Conservation (phyloP, 352 stramenopile species). For the Saprolegnia diclina region DNA sequence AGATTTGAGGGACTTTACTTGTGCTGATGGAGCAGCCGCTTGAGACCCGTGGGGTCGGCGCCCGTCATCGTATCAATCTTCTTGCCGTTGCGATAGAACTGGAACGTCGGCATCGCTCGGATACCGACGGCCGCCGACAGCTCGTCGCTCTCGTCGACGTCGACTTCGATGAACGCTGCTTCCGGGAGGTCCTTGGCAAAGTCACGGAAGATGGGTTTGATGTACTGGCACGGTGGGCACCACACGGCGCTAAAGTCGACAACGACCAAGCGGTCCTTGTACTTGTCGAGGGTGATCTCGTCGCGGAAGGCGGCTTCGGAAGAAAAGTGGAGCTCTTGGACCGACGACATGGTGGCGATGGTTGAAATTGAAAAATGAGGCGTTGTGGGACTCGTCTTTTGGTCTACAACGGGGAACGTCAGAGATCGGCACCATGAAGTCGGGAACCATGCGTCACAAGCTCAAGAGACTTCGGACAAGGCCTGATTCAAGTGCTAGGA, state of each 20-base stretch:
- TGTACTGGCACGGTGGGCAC: constrained; percentile 82
- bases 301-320: too few species aligned
- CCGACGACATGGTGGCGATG: too few species aligned
- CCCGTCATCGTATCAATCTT: constrained; percentile 86
- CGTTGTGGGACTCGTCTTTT: too few species aligned
- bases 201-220: constrained; percentile 74
- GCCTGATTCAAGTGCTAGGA: too few species aligned
- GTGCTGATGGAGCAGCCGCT: background rate
- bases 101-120: constrained; percentile 91
- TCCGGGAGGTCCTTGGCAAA: constrained; percentile 75
- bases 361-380: too few species aligned
- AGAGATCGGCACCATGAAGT: too few species aligned
- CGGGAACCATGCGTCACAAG: too few species aligned
- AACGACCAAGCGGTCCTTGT: constrained; percentile 34
- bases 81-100: constrained; percentile 86
- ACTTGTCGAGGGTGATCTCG: background rate
- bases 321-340: too few species aligned
- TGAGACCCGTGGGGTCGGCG: constrained; percentile 38
- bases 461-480: too few species aligned
- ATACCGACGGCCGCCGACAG: constrained; percentile 41
- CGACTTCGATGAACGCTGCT: constrained; percentile 82
- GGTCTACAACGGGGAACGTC: too few species aligned
- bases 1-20: background rate
- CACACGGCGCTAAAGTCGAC: constrained; percentile 87
- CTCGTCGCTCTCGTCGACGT: constrained; percentile 59